Percentiles rank a stretch among this genome's conserved stretches.
Conservation (phyloP, 768 basidiomycete genomes). For the Leccinum longicurvipes region DNA sequence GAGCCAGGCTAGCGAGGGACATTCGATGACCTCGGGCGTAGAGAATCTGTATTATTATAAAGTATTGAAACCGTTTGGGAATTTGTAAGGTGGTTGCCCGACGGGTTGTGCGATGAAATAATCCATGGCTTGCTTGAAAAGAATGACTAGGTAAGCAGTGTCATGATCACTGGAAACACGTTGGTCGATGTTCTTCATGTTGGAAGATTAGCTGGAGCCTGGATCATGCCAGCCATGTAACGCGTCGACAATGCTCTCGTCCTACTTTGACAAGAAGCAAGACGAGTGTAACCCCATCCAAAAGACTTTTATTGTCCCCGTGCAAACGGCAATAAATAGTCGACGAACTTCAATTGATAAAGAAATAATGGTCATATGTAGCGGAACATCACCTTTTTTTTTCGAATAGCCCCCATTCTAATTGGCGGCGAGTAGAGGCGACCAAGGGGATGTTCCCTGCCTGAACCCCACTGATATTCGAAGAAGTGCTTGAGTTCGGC, state of each 20-base stretch:
- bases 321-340: too few relatives aligned
- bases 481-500: background rate
- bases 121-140: background rate
- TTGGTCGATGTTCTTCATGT: too few relatives aligned
- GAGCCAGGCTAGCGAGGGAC: slow-evolving; percentile 8
- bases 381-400: background rate
- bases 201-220: too few relatives aligned
- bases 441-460: too few relatives aligned
- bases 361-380: background rate
- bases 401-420: too few relatives aligned
- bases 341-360: background rate
- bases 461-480: background rate
- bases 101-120: background rate
- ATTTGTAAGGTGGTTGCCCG: background rate
- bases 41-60: background rate
- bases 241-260: background rate
- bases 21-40: background rate
- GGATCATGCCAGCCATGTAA: background rate
- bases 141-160: background rate
- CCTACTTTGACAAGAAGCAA: background rate
- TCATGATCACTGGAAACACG: too few relatives aligned
- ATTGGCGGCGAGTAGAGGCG: too few relatives aligned
- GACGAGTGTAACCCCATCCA: background rate
- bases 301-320: background rate
- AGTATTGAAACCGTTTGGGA: background rate